Conservation (phyloP, 2,329 filamentous ascomycete species). For the Fusarium sambucinum region DNA sequence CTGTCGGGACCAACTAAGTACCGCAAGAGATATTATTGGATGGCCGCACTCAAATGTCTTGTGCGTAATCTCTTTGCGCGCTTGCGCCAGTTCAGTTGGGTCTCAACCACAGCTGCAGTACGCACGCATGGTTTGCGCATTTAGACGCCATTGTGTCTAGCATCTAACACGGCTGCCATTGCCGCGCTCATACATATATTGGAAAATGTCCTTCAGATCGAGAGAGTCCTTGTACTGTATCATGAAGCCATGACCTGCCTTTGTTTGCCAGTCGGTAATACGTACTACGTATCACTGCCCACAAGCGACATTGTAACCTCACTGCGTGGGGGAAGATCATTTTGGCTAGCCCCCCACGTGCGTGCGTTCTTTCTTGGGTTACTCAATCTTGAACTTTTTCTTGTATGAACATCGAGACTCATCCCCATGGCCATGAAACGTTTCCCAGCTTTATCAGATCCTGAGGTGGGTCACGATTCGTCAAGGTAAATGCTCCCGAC, state of each 20-base stretch:
- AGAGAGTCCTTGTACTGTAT: not conserved
- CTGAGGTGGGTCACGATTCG: not conserved
- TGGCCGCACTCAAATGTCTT: conserved; percentile 21
- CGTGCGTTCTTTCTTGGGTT: conserved; percentile 13
- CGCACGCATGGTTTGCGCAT: conserved; percentile 17
- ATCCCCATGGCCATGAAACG: not conserved
- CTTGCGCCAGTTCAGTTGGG: conserved; percentile 12
- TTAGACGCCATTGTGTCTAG: conserved; percentile 20
- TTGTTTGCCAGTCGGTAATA: not conserved
- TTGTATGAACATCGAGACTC: conserved; percentile 19
- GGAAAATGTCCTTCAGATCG: not conserved
- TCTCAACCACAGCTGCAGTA: conserved; percentile 18
- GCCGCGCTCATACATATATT: conserved; percentile 3
- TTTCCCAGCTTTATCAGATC: conserved; percentile 7
- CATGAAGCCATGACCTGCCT: not conserved
- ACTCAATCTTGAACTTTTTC: conserved; percentile 25
- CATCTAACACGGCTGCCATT: not conserved
- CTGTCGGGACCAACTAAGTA: conserved; percentile 42
- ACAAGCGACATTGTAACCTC: conserved; percentile 4
- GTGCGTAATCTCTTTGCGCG: conserved; percentile 29
- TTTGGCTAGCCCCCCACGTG: conserved; percentile 31
- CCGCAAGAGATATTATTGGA: conserved; percentile 38
- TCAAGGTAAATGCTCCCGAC: conserved; percentile 1
- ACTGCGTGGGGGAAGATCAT: conserved; percentile 23
- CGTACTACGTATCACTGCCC: not conserved